A percentile compares a stretch with the other conserved stretches of the same genome.
Evolutionary conservation across 495 filamentous ascomycete genomes (phyloP).

Genomic region (Margaritispora aquatica): DNA sequence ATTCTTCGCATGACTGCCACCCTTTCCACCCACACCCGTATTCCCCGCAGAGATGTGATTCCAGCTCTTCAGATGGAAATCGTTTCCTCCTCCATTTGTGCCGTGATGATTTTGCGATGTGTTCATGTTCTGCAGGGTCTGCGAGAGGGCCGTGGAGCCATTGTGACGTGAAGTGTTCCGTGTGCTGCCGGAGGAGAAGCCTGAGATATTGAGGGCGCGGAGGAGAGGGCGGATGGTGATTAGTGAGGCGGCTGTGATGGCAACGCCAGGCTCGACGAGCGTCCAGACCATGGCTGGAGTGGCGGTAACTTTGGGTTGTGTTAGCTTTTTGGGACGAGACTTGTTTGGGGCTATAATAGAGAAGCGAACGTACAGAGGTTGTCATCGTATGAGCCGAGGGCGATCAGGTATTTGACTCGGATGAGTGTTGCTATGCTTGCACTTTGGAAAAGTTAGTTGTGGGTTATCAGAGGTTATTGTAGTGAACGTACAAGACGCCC

Average conservation of each 20-base stretch:
- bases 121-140: neutral
- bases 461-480: neutral
- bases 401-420: conserved; percentile 31
- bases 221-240: conserved; percentile 36
- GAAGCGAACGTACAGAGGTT: conserved; percentile 18
- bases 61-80: neutral
- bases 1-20: neutral
- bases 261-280: conserved; percentile 36
- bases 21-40: neutral
- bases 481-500: conserved; percentile 31
- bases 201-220: conserved; percentile 28
- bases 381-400: conserved; percentile 29
- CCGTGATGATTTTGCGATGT: neutral
- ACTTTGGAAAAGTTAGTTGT: conserved; percentile 2
- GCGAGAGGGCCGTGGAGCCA: neutral
- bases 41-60: neutral
- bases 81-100: too few species aligned
- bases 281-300: conserved; percentile 40
- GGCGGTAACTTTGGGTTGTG: conserved; percentile 24
- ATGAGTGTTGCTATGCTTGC: conserved; percentile 36
- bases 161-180: neutral
- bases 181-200: conserved; percentile 20
- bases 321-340: neutral
- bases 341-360: neutral
- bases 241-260: conserved; percentile 35